phyloP scores from a whole-genome alignment of 768 basidiomycete species.

The Suillus placidus region DNA sequence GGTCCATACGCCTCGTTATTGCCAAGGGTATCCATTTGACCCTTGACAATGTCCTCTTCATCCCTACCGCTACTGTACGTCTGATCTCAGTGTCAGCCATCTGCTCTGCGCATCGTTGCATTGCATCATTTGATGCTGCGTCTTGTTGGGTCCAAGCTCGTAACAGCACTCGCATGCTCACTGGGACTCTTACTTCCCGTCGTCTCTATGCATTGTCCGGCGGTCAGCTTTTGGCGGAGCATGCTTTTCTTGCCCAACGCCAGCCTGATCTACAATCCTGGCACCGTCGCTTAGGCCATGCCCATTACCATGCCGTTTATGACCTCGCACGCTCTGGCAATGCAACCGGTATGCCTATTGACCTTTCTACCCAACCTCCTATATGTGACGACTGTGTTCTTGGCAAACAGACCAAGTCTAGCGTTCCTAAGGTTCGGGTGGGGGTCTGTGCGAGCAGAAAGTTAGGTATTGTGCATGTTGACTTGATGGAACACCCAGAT shows the following conservation, averaged over 20 bases:
- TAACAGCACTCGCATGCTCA: neutral
- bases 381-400: constrained; percentile 6
- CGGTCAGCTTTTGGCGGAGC: constrained; percentile 12
- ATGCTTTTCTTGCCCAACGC: constrained; percentile 17
- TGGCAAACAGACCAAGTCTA: constrained; percentile 1
- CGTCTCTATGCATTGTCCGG: constrained; percentile 3
- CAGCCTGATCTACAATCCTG: constrained; percentile 25
- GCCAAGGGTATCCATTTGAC: constrained; percentile 14
- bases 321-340: constrained; percentile 17
- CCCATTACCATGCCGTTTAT: constrained; percentile 30
- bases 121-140: constrained; percentile 20
- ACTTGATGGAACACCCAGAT: no score
- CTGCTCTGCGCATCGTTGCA: constrained; percentile 9
- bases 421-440: neutral
- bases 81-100: constrained; percentile 27
- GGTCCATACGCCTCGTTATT: constrained; percentile 25
- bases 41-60: constrained; percentile 19
- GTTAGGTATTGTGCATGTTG: no score
- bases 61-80: constrained; percentile 19
- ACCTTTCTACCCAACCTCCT: constrained; percentile 2
- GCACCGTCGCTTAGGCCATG: constrained; percentile 32
- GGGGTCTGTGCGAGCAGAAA: neutral
- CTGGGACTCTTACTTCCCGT: neutral
- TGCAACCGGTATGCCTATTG: constrained; percentile 13
- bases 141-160: constrained; percentile 7